Percentiles rank a stretch among this genome's conserved stretches.
Conservation (phyloP, 345 rosid species). For the Aquilaria yunnanensis region DNA sequence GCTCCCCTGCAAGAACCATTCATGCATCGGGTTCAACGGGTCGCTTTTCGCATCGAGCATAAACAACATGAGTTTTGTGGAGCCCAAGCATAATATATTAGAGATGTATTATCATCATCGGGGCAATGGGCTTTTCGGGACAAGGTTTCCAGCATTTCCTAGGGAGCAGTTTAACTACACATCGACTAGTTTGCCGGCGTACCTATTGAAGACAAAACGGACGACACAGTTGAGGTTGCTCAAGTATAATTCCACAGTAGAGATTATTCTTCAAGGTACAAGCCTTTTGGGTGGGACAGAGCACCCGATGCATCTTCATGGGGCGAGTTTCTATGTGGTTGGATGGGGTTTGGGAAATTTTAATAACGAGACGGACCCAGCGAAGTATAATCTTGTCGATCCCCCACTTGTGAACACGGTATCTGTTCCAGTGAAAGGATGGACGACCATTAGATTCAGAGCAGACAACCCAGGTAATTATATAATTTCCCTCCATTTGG, state of each 20-base stretch:
- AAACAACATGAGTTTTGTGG: conserved; percentile 39
- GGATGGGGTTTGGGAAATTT: conserved; percentile 24
- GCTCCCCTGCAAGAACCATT: conserved; percentile 14
- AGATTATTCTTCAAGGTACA: conserved; percentile 26
- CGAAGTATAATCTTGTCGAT: conserved; percentile 20
- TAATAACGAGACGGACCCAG: conserved; percentile 11
- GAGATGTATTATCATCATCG: conserved; percentile 9
- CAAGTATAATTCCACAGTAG: conserved; percentile 18
- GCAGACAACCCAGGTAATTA: conserved; percentile 23
- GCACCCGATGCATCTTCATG: conserved; percentile 37
- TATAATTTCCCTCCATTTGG: too few relatives aligned
- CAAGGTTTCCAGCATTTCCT: conserved; percentile 15
- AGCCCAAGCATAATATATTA: conserved; percentile 21
- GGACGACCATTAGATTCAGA: conserved; percentile 22
- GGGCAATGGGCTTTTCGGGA: conserved; percentile 5
- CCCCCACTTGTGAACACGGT: conserved; percentile 21
- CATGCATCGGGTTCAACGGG: conserved; percentile 27
- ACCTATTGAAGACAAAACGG: conserved; percentile 5
- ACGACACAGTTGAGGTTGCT: conserved; percentile 12
- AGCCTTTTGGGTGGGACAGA: conserved; percentile 18
- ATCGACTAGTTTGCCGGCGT: conserved; percentile 1
- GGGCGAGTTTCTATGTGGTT: conserved; percentile 24
- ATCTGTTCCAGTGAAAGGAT: conserved; percentile 19
- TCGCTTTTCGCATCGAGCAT: conserved; percentile 34
- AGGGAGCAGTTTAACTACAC: conserved; percentile 14